These are phyloP conservation scores for Grammothele lineata DNA, from an alignment of 768 basidiomycete genomes.

Conservation along the genomic window DNA sequence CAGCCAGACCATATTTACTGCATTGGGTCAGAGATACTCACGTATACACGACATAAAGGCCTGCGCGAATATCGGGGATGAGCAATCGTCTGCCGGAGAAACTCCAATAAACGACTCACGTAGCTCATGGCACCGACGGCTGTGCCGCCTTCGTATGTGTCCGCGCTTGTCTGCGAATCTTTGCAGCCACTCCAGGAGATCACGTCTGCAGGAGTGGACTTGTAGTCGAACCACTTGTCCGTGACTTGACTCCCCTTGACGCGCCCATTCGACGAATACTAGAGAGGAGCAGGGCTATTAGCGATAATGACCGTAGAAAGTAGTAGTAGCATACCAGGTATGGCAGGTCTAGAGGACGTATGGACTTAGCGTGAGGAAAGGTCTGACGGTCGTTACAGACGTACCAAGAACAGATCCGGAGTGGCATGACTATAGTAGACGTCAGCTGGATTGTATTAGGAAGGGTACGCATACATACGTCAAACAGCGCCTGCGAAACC, in stretches of 20 bases:
- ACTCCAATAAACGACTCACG: constrained; percentile 33
- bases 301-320: too few relatives aligned
- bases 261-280: constrained; percentile 30
- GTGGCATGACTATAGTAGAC: constrained; percentile 73
- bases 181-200: constrained; percentile 87
- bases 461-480: too few relatives aligned
- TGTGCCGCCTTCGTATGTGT: constrained; percentile 59
- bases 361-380: too few relatives aligned
- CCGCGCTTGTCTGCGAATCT: constrained; percentile 80
- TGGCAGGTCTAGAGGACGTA: constrained; percentile 49
- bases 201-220: constrained; percentile 84
- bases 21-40: constrained; percentile 23
- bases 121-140: constrained; percentile 80
- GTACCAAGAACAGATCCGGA: constrained; percentile 84
- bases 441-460: too few relatives aligned
- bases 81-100: too few relatives aligned
- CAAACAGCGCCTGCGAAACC: constrained; percentile 28
- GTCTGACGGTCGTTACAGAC: constrained; percentile 10
- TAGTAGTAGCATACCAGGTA: constrained; percentile 54
- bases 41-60: constrained; percentile 58
- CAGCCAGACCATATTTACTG: not conserved
- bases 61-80: constrained; percentile 26
- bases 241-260: constrained; percentile 28
- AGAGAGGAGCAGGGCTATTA: too few relatives aligned
- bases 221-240: constrained; percentile 22